phyloP scores from a whole-genome alignment of 768 basidiomycete species.

The Suillus bovinus region DNA sequence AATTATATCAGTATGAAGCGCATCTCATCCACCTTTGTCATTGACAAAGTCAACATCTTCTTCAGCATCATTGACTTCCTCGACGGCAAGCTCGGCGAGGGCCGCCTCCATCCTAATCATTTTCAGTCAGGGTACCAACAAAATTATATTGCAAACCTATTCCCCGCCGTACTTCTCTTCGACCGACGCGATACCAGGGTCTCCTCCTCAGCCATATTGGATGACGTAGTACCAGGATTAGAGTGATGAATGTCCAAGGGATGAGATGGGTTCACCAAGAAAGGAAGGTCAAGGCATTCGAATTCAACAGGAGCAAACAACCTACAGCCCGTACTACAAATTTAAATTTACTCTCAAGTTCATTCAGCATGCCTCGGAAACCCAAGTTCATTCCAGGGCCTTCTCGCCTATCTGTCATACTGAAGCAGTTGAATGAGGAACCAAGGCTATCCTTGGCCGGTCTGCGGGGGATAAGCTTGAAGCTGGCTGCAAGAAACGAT shows the following conservation, averaged over 20 bases:
- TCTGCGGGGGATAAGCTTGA: constrained; percentile 54
- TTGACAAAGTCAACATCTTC: constrained; percentile 74
- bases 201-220: constrained; percentile 12
- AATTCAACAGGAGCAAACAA: constrained; percentile 28
- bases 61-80: constrained; percentile 57
- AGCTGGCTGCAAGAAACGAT: constrained; percentile 61
- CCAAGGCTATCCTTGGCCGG: constrained; percentile 52
- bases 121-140: constrained; percentile 8
- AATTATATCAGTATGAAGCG: neutral
- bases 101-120: constrained; percentile 70
- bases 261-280: constrained; percentile 3
- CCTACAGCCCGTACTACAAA: neutral
- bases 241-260: neutral
- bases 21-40: constrained; percentile 50
- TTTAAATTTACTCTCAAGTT: constrained; percentile 6
- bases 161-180: constrained; percentile 75
- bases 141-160: constrained; percentile 47
- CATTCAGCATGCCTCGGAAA: constrained; percentile 9
- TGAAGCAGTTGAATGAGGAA: constrained; percentile 48
- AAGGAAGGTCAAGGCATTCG: constrained; percentile 15
- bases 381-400: constrained; percentile 43
- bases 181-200: constrained; percentile 46
- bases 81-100: constrained; percentile 54
- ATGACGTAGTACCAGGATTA: neutral
- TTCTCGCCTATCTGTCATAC: constrained; percentile 54